Base-by-base conservation (phyloP, 345 rosid species). In the Gossypium mustelinum region DNA sequence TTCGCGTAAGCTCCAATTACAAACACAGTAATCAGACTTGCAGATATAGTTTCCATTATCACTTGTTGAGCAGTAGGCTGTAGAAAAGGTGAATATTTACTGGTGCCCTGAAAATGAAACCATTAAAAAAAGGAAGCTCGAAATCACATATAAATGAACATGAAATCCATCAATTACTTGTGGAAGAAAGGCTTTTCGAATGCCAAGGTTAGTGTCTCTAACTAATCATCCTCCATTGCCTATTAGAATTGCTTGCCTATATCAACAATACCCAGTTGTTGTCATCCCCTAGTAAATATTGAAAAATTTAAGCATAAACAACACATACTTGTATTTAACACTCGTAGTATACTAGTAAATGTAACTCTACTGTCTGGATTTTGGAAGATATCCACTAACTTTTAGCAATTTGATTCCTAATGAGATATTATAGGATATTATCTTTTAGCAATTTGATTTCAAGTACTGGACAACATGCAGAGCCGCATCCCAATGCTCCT, bases 21-120 rank as follows among this genome's bases (percentile, higher is more conserved):
- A 48, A 92, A 29, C 9, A 89, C 68, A 4, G 85, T 86, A 61
- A 84, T 79, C 18, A 93, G 94, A 75, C 97, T 97, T 41, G 84
- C 85, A 9, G 94, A 88, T 70, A 87, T 78, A 77, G 70, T 90
- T 13, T 92, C 91, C 60, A 76, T 77, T 81, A 94, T 76, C 76
- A 94, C 97, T 84, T 88, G 86, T 71, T 94, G 97, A n/a, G 94
- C 85, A 17, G 94, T 94, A 59, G 87, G 91, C 78, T 89, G 98
- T 25, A 20, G 82, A 68, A 94, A 87, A 70, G 97, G 98, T 68
- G 81, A 69, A 75, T 94, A 92, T 76, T 79, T 83, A 83, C 98
- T 86, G 57, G 78, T 86, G 67, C 98, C 98, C 98, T 90, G 85
- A 72, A 57, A 67, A 51, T 13, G 75, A 65, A 43, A 61, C 51